These are phyloP conservation scores for Exophiala lecanii-corni DNA, from an alignment of 2,329 filamentous ascomycete genomes.

Conservation along the genomic window DNA sequence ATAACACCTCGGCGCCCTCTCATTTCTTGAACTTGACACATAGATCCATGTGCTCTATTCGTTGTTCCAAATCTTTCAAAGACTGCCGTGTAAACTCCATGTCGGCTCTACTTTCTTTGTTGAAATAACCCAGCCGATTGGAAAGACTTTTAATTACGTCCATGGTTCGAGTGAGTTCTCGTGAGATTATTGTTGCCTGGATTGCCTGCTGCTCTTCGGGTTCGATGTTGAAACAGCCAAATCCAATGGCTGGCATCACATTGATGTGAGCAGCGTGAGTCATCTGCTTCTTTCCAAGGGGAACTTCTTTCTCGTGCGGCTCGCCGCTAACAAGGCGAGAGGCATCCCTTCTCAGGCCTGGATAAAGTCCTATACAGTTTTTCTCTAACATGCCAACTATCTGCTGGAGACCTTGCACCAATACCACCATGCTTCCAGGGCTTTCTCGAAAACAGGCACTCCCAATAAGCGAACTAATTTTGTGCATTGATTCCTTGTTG, in stretches of 20 bases:
- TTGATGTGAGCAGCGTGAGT: neutral
- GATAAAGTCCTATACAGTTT: neutral
- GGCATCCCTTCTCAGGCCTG: neutral
- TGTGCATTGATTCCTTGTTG: too few species aligned
- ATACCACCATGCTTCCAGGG: neutral
- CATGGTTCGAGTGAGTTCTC: neutral
- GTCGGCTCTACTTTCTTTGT: too few species aligned
- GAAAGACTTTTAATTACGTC: neutral
- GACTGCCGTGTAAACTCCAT: too few species aligned
- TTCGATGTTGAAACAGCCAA: conserved; percentile 1
- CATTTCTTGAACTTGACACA: too few species aligned
- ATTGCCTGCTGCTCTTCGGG: neutral
- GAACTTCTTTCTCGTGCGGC: too few species aligned
- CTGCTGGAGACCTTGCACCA: conserved; percentile 1
- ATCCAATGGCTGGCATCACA: neutral
- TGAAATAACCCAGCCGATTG: too few species aligned
- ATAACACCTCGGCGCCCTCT: too few species aligned
- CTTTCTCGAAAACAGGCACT: too few species aligned
- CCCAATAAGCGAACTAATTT: too few species aligned
- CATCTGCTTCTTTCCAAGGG: neutral
- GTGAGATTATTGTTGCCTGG: neutral
- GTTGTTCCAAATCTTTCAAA: too few species aligned
- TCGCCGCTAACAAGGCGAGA: too few species aligned
- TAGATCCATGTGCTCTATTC: too few species aligned
- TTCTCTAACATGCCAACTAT: conserved; percentile 1